phyloP scores from a whole-genome alignment of 768 basidiomycete species.

The Leccinum variicolor region DNA sequence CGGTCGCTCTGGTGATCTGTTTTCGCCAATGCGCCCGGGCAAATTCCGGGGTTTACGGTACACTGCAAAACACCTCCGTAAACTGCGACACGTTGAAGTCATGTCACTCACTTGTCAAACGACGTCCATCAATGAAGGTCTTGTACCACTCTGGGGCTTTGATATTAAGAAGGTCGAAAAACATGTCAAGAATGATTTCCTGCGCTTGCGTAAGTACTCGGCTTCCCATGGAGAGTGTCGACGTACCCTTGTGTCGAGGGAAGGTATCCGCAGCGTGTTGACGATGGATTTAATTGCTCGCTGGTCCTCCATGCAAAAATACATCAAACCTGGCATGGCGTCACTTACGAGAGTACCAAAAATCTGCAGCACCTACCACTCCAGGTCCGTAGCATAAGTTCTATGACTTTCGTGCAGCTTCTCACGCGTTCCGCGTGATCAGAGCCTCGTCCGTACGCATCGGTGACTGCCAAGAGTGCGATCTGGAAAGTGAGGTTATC shows the following conservation, averaged over 20 bases:
- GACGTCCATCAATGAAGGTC: constrained; percentile 84
- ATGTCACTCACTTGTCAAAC: constrained; percentile 72
- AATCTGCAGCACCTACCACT: constrained; percentile 58
- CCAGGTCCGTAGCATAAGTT: constrained; percentile 87
- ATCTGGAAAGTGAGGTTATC: constrained; percentile 45
- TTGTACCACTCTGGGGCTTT: constrained; percentile 91
- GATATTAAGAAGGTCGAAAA: constrained; percentile 91
- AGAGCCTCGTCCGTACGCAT: constrained; percentile 82
- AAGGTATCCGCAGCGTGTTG: constrained; percentile 84
- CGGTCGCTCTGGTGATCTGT: constrained; percentile 43
- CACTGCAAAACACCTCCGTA: constrained; percentile 41
- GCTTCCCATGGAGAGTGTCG: neutral
- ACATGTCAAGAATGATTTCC: constrained; percentile 93
- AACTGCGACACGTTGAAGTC: neutral
- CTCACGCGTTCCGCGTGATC: constrained; percentile 80
- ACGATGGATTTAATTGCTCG: constrained; percentile 81
- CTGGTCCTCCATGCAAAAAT: constrained; percentile 89
- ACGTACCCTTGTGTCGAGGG: constrained; percentile 74
- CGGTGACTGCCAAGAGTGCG: constrained; percentile 85
- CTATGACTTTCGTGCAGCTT: constrained; percentile 72
- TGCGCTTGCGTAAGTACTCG: constrained; percentile 32
- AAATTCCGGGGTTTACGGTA: constrained; percentile 55
- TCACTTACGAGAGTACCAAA: constrained; percentile 5
- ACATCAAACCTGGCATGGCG: constrained; percentile 70
- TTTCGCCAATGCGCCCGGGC: constrained; percentile 29